Evolutionary conservation across 2,329 filamentous ascomycete species (phyloP), one percentile per base, ranked within the genome.

Genomic region (Triangularia setosa): DNA sequence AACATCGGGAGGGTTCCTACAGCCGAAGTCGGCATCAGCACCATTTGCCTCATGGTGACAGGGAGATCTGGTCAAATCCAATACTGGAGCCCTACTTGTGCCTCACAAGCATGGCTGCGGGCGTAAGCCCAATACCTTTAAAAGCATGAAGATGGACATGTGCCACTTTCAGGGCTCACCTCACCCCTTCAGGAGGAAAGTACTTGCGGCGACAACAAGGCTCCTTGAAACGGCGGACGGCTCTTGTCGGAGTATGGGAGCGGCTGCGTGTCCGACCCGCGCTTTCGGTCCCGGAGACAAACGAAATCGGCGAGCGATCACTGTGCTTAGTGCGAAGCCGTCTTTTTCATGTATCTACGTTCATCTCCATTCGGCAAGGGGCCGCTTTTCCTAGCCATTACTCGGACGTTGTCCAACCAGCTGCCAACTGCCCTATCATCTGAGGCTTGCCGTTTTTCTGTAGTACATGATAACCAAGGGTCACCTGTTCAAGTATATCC

Each of bases 271-370:
- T 52, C 67, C 65, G 67, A 69, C 65, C 65, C 60, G 66, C 40
- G 30, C 25, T 40, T 64, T 69, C 67, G 67, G 66, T 69, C 66
- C 67, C 67, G 67, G 64, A 48, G 40, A 21, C n/a, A 21, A 6
- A 21, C 40, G 7, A 48, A 48, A 21, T 12, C 3, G 18, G 40
- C 18, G 40, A 11, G 8, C 40, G 1, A 9, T 21, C 2, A 9
- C 40, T 21, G 40, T n/a, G 16, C 35, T 40, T 40, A 4, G 4
- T 16, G 35, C 2, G 30, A 33, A 40, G 35, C 16, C 35, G 7
- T n/a, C 35, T 12, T 33, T 33, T 33, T 9, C 6, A 3, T 4
- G 30, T 33, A 33, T 12, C 30, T 40, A n/a, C 16, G 14, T 14
- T n/a, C 33, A 40, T 40, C 33, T 40, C 14, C 14, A 12, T 40